These are phyloP conservation scores for Colletotrichum neosansevieriae DNA, from an alignment of 2,329 filamentous ascomycete species.

Conservation along the genomic window DNA sequence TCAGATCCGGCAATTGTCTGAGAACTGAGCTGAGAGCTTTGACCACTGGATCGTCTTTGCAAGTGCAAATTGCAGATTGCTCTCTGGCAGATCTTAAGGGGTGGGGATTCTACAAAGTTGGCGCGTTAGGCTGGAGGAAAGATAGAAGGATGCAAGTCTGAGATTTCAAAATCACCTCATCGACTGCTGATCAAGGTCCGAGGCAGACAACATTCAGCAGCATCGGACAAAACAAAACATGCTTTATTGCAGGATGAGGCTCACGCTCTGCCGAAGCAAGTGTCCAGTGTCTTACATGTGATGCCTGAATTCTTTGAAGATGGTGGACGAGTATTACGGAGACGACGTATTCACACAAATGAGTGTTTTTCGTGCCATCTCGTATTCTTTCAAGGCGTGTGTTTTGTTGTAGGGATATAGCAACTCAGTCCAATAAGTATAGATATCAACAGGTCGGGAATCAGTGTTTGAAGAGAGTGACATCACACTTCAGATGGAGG, in stretches of 20 bases:
- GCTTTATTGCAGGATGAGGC: background rate
- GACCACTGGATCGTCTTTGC: conserved; percentile 8
- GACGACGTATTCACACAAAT: background rate
- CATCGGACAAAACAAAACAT: background rate
- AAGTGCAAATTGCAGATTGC: conserved; percentile 6
- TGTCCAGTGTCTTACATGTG: conserved; percentile 24
- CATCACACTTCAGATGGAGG: conserved; percentile 13
- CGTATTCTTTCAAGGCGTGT: background rate
- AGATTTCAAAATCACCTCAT: background rate
- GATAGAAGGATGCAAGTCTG: background rate
- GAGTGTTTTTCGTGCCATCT: background rate
- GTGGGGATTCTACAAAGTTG: background rate
- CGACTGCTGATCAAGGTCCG: background rate
- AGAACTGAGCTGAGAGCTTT: conserved; percentile 32
- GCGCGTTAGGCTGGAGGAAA: background rate
- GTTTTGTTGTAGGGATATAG: background rate
- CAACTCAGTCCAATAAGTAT: background rate
- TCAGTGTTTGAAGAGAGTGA: conserved; percentile 8
- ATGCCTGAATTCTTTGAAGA: background rate
- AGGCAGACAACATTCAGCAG: background rate
- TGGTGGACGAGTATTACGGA: background rate
- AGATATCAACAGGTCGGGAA: background rate
- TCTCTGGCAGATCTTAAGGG: background rate
- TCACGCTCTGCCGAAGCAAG: conserved; percentile 2
- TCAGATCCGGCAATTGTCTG: background rate